Evolutionary conservation across 371 early-diverging fungal genomes (phyloP), one percentile per base, ranked within the genome.

Genomic region (Dichotomocladium elegans): DNA sequence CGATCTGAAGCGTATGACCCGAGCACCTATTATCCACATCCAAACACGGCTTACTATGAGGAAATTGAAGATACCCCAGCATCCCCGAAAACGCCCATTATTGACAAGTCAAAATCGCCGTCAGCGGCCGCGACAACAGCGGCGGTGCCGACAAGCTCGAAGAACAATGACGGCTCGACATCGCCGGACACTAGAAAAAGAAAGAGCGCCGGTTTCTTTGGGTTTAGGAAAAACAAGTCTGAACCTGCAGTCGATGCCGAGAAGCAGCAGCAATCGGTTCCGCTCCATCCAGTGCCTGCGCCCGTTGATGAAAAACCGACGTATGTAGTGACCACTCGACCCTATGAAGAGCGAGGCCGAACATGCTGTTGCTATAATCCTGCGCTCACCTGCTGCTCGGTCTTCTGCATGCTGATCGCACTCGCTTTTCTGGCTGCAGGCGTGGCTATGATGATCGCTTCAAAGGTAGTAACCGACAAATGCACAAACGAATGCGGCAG

Each of bases 361-460:
- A 33, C 15, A 25, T 48, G 48, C 41, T 58, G 59, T 27, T 58
- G 56, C 43, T 63, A 57, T 26, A 56, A 57, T 26, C 60, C 64
- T 14, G 64, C 55, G 0, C 41, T 60, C 41, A 60, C 64, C 6
- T 64, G 64, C 41, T 64, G 64, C 28, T 60, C 60, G 12, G 54
- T 55, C 15, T 64, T 64, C 41, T 59, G 64, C 17, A 56, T 64
- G 57, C 48, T 64, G 11, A 49, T 64, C n/a, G 40, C 53, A 2
- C 8, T 60, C 2, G 63, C 48, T 1, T 59, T 60, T 47, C 19
- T 60, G 22, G 61, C 62, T 12, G 61, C 51, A 19, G 61, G 63
- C 17, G 53, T 61, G 42, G 67, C 63, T 7, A 33, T 66, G 29
- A 63, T 60, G 44, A 42, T 60, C 19, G 54, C 63, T 15, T 55